phyloP scores from a whole-genome alignment of 352 stramenopile genomes.

The Phytopythium cucurbitacearum region DNA sequence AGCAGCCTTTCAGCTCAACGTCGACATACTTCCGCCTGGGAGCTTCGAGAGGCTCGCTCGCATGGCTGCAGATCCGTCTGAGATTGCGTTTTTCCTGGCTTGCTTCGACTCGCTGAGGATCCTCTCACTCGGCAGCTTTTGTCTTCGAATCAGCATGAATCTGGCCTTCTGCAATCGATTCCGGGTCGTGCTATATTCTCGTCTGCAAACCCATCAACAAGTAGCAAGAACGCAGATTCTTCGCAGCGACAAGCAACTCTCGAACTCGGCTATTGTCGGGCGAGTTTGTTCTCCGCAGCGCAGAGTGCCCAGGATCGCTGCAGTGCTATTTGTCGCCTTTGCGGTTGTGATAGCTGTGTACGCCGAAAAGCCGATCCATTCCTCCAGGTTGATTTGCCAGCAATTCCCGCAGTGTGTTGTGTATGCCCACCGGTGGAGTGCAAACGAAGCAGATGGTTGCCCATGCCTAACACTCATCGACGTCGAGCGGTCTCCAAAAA shows the following conservation, averaged over 20 bases:
- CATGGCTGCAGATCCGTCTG: constrained; percentile 17
- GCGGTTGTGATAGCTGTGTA: constrained; percentile 10
- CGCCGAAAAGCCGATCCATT: constrained; percentile 11
- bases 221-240: not conserved
- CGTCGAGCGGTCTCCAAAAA: constrained; percentile 10
- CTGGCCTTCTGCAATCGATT: constrained; percentile 26
- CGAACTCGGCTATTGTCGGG: not conserved
- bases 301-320: constrained; percentile 9
- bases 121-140: constrained; percentile 12
- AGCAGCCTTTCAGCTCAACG: constrained; percentile 14
- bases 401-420: constrained; percentile 17
- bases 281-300: not conserved
- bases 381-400: constrained; percentile 6
- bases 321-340: constrained; percentile 9
- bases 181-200: constrained; percentile 14
- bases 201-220: constrained; percentile 2
- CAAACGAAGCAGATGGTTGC: constrained; percentile 8
- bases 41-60: constrained; percentile 26
- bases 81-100: constrained; percentile 24
- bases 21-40: constrained; percentile 10
- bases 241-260: not conserved
- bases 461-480: constrained; percentile 39
- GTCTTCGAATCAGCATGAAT: constrained; percentile 25
- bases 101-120: constrained; percentile 32
- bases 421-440: constrained; percentile 13